These are phyloP conservation scores for Angomonas ambiguus DNA, from an alignment of 208 protist genomes.

Conservation along the genomic window DNA sequence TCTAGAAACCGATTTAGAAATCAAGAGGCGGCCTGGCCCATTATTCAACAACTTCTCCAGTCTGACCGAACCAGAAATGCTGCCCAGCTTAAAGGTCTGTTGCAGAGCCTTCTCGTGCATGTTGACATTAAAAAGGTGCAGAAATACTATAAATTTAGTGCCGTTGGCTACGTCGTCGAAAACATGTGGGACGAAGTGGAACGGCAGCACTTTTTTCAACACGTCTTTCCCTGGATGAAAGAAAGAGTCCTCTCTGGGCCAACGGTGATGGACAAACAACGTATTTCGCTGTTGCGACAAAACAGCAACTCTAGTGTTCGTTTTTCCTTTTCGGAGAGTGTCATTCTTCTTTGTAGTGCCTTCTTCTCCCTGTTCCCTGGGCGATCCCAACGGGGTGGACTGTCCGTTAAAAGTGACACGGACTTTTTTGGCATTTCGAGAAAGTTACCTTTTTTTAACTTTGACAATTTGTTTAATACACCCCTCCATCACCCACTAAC, in stretches of 20 bases:
- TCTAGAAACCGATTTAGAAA: background rate
- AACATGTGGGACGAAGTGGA: conserved; percentile 19
- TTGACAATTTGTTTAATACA: conserved; percentile 38
- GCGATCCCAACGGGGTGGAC: conserved; percentile 10
- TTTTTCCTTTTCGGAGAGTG: conserved; percentile 28
- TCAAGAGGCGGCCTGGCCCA: conserved; percentile 24
- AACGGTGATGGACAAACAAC: conserved; percentile 13
- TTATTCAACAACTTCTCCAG: conserved; percentile 20
- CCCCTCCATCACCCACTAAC: background rate
- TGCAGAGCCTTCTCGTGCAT: conserved; percentile 32
- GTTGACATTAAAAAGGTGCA: conserved; percentile 8
- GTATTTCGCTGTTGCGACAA: conserved; percentile 24
- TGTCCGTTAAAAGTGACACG: background rate
- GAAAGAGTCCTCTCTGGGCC: conserved; percentile 25
- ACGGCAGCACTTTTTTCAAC: conserved; percentile 29
- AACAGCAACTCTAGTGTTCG: conserved; percentile 19
- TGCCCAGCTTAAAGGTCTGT: conserved; percentile 18
- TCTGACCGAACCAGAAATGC: conserved; percentile 13
- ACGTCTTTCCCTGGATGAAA: conserved; percentile 66
- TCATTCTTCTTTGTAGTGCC: conserved; percentile 40
- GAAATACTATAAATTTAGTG: conserved; percentile 15
- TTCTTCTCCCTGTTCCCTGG: conserved; percentile 73
- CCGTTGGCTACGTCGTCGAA: conserved; percentile 23
- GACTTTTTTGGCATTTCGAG: conserved; percentile 13
- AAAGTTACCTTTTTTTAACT: conserved; percentile 41